These are phyloP conservation scores for Carex myosuroides DNA, from an alignment of 176 grass and related monocot species.

Conservation along the genomic window DNA sequence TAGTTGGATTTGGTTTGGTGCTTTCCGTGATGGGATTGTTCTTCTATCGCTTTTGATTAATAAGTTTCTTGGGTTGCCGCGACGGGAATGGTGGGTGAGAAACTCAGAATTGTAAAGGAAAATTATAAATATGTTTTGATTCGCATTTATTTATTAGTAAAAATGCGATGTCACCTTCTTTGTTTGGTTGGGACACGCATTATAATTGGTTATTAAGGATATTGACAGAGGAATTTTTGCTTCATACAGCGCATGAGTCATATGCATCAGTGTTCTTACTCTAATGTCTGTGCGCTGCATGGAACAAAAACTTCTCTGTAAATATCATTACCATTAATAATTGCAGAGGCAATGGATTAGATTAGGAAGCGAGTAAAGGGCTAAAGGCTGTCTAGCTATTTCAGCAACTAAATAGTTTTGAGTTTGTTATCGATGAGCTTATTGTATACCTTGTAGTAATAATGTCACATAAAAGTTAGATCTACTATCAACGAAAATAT, in stretches of 20 bases:
- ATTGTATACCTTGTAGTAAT: background rate
- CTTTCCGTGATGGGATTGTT: background rate
- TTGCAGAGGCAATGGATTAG: background rate
- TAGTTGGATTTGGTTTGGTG: background rate
- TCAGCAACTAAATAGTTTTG: background rate
- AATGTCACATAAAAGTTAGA: background rate
- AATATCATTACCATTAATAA: background rate
- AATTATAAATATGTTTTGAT: background rate
- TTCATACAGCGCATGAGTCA: no score
- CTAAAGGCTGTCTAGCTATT: background rate
- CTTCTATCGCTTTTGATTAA: background rate
- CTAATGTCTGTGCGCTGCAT: no score
- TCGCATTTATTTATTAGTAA: background rate
- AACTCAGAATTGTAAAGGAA: background rate
- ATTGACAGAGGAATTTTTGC: no score
- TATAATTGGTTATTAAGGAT: no score
- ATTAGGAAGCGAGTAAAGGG: background rate
- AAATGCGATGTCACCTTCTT: background rate
- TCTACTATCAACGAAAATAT: background rate
- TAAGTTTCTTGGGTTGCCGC: slow-evolving; percentile 7
- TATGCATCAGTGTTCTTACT: no score
- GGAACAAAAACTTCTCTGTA: no score
- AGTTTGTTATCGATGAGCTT: background rate
- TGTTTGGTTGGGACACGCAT: background rate
- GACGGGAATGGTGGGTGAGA: slow-evolving; percentile 19